These are phyloP conservation scores for Artemisia argyi DNA, from an alignment of 129 eudicot genomes.

Conservation along the genomic window DNA sequence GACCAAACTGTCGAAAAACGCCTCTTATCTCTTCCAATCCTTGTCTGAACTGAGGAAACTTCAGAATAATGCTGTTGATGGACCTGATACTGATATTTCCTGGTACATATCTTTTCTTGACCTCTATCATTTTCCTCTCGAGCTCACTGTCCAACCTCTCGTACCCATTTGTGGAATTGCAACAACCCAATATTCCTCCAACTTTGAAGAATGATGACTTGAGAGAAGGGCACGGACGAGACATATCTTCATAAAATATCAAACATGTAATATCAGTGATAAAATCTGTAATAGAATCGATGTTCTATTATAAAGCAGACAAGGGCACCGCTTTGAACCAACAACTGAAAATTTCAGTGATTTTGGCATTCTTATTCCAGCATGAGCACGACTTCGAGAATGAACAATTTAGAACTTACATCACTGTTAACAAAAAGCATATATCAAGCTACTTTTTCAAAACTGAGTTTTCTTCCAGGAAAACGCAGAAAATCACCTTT, in stretches of 20 bases:
- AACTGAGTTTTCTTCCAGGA: too few species aligned
- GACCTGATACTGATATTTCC: slow-evolving; percentile 46
- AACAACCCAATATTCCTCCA: slow-evolving; percentile 45
- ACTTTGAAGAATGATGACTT: slow-evolving; percentile 46
- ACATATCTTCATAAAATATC: slow-evolving; percentile 32
- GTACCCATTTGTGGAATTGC: slow-evolving; percentile 40
- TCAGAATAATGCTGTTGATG: slow-evolving; percentile 56
- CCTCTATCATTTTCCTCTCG: slow-evolving; percentile 58
- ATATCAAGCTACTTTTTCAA: too few species aligned
- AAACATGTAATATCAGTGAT: neutral
- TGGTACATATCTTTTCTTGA: slow-evolving; percentile 36
- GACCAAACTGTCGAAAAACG: slow-evolving; percentile 63
- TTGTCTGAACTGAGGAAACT: slow-evolving; percentile 61
- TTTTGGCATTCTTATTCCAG: slow-evolving; percentile 10
- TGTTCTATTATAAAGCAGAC: neutral
- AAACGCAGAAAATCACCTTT: too few species aligned
- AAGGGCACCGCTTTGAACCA: slow-evolving; percentile 5
- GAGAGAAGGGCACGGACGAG: slow-evolving; percentile 27
- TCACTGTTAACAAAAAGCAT: too few species aligned
- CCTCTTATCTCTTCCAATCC: slow-evolving; percentile 56
- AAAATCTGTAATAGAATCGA: neutral
- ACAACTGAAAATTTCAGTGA: neutral
- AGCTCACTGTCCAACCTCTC: slow-evolving; percentile 54
- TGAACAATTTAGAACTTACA: too few species aligned
- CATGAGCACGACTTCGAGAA: neutral